phyloP scores from a whole-genome alignment of 192 early-diverging fungal genomes.

The Entrophospora sp. region DNA sequence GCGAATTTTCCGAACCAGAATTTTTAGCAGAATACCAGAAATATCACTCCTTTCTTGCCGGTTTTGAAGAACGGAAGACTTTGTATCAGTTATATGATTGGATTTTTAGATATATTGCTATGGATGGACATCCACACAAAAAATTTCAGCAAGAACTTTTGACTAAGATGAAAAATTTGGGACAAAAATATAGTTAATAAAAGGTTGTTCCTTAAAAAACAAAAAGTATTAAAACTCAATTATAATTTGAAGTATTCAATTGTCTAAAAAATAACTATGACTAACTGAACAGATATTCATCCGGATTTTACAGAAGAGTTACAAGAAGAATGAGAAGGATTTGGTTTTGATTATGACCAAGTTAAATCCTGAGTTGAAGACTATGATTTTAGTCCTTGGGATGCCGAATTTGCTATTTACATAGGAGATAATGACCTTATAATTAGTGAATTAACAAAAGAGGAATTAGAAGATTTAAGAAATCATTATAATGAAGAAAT shows the following conservation, averaged over 20 bases:
- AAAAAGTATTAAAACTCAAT: conserved; percentile 4
- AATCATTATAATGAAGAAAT: not conserved
- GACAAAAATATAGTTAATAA: too few species aligned
- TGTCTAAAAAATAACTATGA: conserved; percentile 1
- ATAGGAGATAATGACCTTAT: not conserved
- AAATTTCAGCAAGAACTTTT: too few species aligned
- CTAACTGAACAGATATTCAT: conserved; percentile 10
- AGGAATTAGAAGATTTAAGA: not conserved
- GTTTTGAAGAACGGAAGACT: too few species aligned
- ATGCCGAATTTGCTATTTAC: conserved; percentile 2
- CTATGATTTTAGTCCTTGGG: not conserved
- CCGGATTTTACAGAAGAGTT: not conserved
- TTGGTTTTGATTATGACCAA: not conserved
- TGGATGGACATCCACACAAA: too few species aligned
- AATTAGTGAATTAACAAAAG: not conserved
- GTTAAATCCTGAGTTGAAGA: not conserved
- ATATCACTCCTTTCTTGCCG: too few species aligned
- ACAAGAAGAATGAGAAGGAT: not conserved
- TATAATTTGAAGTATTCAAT: not conserved
- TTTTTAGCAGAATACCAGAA: too few species aligned
- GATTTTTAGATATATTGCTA: too few species aligned
- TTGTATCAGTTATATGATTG: too few species aligned
- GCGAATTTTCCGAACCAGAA: not conserved
- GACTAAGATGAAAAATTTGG: too few species aligned
- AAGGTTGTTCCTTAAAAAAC: not conserved